These are phyloP conservation scores for Carex littledalei DNA, from an alignment of 176 grass and related monocot species.

Conservation along the genomic window DNA sequence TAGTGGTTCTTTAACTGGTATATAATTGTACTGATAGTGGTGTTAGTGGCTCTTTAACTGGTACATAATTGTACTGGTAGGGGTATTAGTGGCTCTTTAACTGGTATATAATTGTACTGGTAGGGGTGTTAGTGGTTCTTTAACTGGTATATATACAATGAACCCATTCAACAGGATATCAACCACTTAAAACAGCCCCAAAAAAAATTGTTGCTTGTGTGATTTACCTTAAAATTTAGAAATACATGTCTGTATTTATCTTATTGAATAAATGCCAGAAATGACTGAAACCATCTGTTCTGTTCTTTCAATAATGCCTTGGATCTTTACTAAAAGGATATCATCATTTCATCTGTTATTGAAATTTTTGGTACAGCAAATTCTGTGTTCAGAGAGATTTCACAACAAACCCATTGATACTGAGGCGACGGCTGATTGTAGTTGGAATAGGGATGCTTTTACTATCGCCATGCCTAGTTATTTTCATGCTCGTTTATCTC, in stretches of 20 bases:
- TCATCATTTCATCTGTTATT: neutral
- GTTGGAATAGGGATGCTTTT: conserved; percentile 85
- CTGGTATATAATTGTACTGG: too few relatives aligned
- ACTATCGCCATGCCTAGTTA: conserved; percentile 74
- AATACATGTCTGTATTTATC: neutral
- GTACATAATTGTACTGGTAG: neutral
- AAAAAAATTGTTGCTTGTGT: neutral
- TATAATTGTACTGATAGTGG: too few relatives aligned
- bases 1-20: too few relatives aligned
- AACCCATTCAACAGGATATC: neutral
- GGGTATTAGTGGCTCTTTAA: neutral
- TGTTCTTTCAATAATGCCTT: neutral
- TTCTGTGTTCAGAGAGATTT: conserved; percentile 89
- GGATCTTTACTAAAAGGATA: neutral
- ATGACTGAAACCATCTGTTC: neutral
- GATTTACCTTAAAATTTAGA: conserved; percentile 6
- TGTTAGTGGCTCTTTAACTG: neutral
- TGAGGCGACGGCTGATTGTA: conserved; percentile 69
- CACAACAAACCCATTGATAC: conserved; percentile 55
- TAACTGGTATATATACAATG: neutral
- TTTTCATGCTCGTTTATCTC: conserved; percentile 94
- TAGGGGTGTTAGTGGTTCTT: too few relatives aligned
- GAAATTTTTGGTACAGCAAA: conserved; percentile 56
- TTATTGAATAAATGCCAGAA: neutral
- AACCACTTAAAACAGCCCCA: neutral